Evolutionary conservation across 352 stramenopile species (phyloP).

Genomic region (Globisporangium rhizosaccharum): DNA sequence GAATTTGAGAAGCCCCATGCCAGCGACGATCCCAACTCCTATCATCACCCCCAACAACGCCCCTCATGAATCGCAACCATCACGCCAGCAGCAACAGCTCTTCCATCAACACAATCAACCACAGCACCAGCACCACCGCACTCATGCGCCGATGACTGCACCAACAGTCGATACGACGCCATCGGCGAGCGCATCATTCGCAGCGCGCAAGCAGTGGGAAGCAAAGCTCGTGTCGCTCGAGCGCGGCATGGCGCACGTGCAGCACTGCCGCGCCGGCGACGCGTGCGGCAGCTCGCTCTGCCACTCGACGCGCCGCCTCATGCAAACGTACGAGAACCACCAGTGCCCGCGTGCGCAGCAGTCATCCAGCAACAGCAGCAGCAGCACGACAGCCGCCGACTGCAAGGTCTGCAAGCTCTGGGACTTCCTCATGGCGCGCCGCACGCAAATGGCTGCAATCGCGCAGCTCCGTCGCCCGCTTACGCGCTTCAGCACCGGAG

Average conservation of each 20-base stretch:
- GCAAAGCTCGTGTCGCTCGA: constrained; percentile 58
- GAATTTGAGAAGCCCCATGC: not conserved
- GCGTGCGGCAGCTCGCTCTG: constrained; percentile 65
- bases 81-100: not conserved
- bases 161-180: not conserved
- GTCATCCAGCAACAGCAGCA: not conserved
- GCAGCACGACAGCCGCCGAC: constrained; percentile 16
- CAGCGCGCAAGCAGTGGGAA: constrained; percentile 52
- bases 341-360: constrained; percentile 26
- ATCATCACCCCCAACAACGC: not conserved
- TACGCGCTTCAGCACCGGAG: constrained; percentile 3
- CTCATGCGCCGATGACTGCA: not conserved
- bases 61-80: not conserved
- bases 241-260: constrained; percentile 60
- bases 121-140: not conserved
- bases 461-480: constrained; percentile 12
- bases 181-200: constrained; percentile 11
- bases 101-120: not conserved
- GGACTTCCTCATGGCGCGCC: constrained; percentile 44
- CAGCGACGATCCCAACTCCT: not conserved
- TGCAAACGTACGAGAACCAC: constrained; percentile 61
- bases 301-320: constrained; percentile 59
- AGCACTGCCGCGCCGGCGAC: constrained; percentile 40
- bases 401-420: constrained; percentile 81
- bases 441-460: constrained; percentile 15